Evolutionary conservation across 2,329 filamentous ascomycete species (phyloP), one percentile per base, ranked within the genome.

Genomic region (Uncinocarpus reesii): DNA sequence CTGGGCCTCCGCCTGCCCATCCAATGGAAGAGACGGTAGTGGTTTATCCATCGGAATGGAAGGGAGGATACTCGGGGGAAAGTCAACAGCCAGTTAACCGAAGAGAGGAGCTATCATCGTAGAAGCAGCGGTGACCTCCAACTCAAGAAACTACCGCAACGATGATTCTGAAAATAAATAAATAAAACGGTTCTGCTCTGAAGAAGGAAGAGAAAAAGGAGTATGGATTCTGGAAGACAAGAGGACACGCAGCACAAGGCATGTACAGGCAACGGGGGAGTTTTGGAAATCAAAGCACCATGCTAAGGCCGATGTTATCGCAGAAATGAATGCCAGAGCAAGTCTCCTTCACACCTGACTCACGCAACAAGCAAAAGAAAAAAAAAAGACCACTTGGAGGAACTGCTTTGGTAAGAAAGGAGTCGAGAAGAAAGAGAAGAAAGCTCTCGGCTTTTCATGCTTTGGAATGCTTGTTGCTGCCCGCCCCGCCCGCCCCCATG

Each of bases 391-490:
- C 26, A 28, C 32, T 20, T 20, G 13, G 31, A 20, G n/a, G 34
- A 46, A 38, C 23, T 38, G 34, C 18, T 37, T 36, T 37, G 13
- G 32, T 46, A 36, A 31, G 34, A 36, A 15, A 31, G 21, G 18
- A n/a, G n/a, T n/a, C n/a, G n/a, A n/a, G n/a, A n/a, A n/a, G 18
- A 41, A 40, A 42, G 40, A 32, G 15, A 23, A 41, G 36, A 40
- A 41, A 34, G n/a, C 13, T 24, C 18, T 47, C 16, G 36, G 20
- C 36, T 47, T 40, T 47, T 47, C 36, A 47, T 47, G 45, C 36
- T 21, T 34, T 3, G 26, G 5, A 21, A n/a, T n/a, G n/a, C n/a
- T n/a, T n/a, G n/a, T n/a, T n/a, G n/a, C n/a, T 45, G 42, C 13
- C 20, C 31, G 42, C n/a, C 32, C 13, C 11, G 3, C 7, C 18